These are phyloP conservation scores for Omphalea diandra DNA, from an alignment of 441 rosid species.

Conservation along the genomic window DNA sequence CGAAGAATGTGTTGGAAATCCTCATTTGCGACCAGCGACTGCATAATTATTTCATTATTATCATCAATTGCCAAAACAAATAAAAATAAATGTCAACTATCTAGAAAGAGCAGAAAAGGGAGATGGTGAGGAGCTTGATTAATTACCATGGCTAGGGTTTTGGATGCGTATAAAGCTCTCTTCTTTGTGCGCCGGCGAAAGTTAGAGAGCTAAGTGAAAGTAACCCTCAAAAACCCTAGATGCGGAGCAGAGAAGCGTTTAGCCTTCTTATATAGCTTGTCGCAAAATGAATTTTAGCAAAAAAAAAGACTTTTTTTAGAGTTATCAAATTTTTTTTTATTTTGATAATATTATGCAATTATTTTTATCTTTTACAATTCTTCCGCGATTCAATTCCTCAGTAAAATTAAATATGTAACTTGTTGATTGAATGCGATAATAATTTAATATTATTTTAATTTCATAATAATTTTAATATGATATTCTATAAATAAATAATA, in stretches of 20 bases:
- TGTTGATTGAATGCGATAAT: no score
- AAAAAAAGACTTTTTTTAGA: no score
- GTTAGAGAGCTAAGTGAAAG: not conserved
- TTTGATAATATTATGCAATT: no score
- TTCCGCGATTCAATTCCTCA: no score
- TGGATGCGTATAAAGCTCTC: not conserved
- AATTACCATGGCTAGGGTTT: slow-evolving; percentile 29
- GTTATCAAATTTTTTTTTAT: no score
- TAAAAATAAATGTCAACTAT: not conserved
- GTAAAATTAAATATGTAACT: no score
- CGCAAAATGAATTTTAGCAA: not conserved
- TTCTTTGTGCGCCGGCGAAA: slow-evolving; percentile 17
- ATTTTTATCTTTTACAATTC: no score
- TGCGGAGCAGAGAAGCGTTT: not conserved
- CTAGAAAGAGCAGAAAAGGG: not conserved
- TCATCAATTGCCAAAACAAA: no score
- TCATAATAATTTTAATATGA: no score
- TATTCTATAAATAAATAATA: no score
- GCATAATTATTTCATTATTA: not conserved
- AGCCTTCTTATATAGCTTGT: slow-evolving; percentile 9
- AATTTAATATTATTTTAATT: no score
- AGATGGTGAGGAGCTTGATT: no score
- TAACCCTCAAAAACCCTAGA: slow-evolving; percentile 25
- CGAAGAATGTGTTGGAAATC: slow-evolving; percentile 91
- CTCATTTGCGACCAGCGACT: slow-evolving; percentile 83